Evolutionary conservation across 768 basidiomycete species (phyloP).

Genomic region (Rhizopogon vulgaris): DNA sequence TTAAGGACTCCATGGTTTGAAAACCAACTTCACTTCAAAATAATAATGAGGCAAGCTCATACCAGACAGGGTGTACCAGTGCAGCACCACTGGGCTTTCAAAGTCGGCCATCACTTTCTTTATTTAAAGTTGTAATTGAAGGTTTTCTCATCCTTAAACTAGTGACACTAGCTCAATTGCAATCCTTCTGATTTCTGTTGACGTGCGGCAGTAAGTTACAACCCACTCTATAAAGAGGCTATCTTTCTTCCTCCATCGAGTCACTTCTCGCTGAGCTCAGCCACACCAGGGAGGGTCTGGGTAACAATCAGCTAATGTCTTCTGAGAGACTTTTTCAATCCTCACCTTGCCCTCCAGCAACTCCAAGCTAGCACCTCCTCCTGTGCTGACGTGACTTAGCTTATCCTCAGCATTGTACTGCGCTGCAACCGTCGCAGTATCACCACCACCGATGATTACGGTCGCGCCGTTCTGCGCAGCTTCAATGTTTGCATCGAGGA

Average conservation of each 20-base stretch:
- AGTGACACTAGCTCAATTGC: too few relatives aligned
- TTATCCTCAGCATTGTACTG: constrained; percentile 79
- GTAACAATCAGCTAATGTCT: constrained; percentile 11
- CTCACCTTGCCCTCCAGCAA: constrained; percentile 95
- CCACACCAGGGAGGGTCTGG: constrained; percentile 85
- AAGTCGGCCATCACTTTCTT: not conserved
- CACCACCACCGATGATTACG: constrained; percentile 94
- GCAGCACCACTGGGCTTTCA: too few relatives aligned
- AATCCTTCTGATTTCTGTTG: not conserved
- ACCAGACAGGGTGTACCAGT: too few relatives aligned
- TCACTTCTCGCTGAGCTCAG: constrained; percentile 76
- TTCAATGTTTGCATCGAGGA: constrained; percentile 81
- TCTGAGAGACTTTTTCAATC: not conserved
- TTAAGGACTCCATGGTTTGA: too few relatives aligned
- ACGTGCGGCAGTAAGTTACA: not conserved
- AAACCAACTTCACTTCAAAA: not conserved
- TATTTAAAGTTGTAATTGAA: too few relatives aligned
- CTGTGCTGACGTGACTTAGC: constrained; percentile 94
- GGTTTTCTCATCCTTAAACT: too few relatives aligned
- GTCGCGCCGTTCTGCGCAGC: constrained; percentile 82
- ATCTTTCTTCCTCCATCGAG: not conserved
- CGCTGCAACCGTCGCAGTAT: constrained; percentile 95
- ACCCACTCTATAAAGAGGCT: not conserved
- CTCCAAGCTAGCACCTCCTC: constrained; percentile 90
- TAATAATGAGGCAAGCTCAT: too few relatives aligned